Percentiles rank a stretch among this genome's conserved stretches.
phyloP scores from a whole-genome alignment of 1,284 basidiomycete genomes.

The Cutaneotrichosporon spelunceum region DNA sequence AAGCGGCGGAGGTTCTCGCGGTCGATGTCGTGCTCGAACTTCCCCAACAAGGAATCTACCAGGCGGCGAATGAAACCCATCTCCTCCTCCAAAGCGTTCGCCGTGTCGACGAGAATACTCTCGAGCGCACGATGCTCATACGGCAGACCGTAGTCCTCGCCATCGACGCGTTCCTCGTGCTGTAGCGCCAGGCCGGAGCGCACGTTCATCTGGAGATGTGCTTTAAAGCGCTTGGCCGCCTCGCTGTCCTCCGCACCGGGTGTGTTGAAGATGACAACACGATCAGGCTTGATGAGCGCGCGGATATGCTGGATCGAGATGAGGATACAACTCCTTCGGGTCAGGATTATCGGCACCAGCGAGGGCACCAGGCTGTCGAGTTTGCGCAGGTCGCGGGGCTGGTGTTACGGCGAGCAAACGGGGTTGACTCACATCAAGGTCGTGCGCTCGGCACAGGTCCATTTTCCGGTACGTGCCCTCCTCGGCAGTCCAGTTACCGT shows the following conservation, averaged over 20 bases:
- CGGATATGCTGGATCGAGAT: constrained; percentile 94
- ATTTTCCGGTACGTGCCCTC: constrained; percentile 87
- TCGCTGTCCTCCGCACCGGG: constrained; percentile 79
- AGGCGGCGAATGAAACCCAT: constrained; percentile 82
- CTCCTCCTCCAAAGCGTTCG: constrained; percentile 87
- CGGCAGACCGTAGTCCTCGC: constrained; percentile 54
- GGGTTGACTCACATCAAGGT: constrained; percentile 68
- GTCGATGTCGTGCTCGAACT: constrained; percentile 89
- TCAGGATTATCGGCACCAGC: constrained; percentile 88
- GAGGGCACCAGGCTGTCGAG: constrained; percentile 76
- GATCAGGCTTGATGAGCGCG: constrained; percentile 88
- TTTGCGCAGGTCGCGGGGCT: constrained; percentile 95
- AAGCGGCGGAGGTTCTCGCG: constrained; percentile 85
- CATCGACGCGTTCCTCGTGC: constrained; percentile 16
- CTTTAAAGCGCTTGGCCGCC: constrained; percentile 79
- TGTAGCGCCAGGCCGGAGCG: constrained; percentile 28
- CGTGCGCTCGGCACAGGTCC: constrained; percentile 81
- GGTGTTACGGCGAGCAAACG: constrained; percentile 23
- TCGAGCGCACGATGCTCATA: constrained; percentile 93
- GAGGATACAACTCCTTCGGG: constrained; percentile 80
- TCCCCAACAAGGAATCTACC: constrained; percentile 79
- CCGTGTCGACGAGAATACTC: constrained; percentile 79
- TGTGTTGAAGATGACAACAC: constrained; percentile 87
- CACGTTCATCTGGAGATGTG: constrained; percentile 72
- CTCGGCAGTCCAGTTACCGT: constrained; percentile 83